Evolutionary conservation across 2,329 filamentous ascomycete genomes (phyloP), one percentile per base, ranked within the genome.

Genomic region (Phialophora macrospora): DNA sequence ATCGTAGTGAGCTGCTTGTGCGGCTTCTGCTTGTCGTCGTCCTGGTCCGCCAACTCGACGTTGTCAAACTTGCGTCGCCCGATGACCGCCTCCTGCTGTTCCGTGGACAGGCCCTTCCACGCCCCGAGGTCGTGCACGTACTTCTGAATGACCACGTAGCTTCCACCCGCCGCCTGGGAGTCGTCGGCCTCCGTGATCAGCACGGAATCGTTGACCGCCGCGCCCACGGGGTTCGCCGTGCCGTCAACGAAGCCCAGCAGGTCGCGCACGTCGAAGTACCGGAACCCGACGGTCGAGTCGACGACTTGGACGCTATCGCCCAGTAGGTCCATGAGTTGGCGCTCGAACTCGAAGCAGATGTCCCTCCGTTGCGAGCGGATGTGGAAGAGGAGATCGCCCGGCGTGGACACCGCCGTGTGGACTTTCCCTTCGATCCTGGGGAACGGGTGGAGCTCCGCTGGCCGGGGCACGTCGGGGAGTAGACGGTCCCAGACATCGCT

Each of bases 211-310:
- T 75, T 71, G 0, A 85, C 77, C 0, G 75, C 79, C 0, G 76
- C 71, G 0, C 84, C 84, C 0, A 82, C 78, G 0, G 85, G 85
- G 68, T 87, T 87, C 2, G 85, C 85, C 0, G 85, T 87, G 17
- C 85, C 85, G 64, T 87, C 85, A 2, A 87, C 83, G 60, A 87
- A 87, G 0, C 85, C 85, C 0, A 87, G 79, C 0, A 87, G 79
- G 66, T 87, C 85, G 0, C 85, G 82, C 0, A 82, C 79, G 67
- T 87, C 85, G 65, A 87, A 87, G 73, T 87, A 87, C 2, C 85
- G 81, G 73, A 87, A 87, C 0, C 85, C 85, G 0, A 79, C 75
- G 0, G 85, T 87, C 62, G 82, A 81, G 58, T 87, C 85, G 1
- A 81, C 77, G 0, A 85, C 78, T 0, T 70, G 72, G 11, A 86